These are phyloP conservation scores for Pyrenochaeta sp. DNA, from an alignment of 2,329 filamentous ascomycete species.

Conservation along the genomic window DNA sequence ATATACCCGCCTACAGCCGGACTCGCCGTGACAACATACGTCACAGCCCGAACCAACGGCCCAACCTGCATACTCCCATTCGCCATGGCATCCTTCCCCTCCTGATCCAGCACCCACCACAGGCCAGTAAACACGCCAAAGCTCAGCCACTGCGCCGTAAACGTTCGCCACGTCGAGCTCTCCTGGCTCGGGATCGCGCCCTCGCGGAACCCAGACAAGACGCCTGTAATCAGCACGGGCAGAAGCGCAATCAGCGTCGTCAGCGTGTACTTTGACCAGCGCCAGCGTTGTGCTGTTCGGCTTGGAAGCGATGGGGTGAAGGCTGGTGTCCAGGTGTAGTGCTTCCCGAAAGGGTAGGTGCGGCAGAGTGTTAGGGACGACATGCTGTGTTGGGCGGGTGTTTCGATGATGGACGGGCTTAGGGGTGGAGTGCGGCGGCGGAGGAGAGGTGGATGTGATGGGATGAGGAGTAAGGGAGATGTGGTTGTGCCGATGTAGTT, in stretches of 20 bases:
- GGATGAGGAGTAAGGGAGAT: conserved; percentile 17
- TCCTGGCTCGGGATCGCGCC: conserved; percentile 28
- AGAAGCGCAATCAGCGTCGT: conserved; percentile 18
- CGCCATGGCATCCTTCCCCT: conserved; percentile 19
- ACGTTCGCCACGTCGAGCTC: conserved; percentile 26
- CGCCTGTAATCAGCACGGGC: conserved; percentile 32
- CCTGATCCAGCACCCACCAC: conserved; percentile 22
- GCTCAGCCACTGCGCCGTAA: conserved; percentile 33
- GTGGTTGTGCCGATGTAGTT: conserved; percentile 13
- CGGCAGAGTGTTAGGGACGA: background rate
- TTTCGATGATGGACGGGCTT: background rate
- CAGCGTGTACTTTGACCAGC: conserved; percentile 6
- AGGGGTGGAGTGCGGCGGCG: background rate
- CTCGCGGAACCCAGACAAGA: conserved; percentile 29
- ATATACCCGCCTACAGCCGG: conserved; percentile 37
- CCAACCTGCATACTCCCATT: conserved; percentile 2
- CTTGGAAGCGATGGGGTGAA: background rate
- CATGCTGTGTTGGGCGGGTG: background rate
- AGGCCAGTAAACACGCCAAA: conserved; percentile 16
- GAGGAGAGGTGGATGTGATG: conserved; percentile 5
- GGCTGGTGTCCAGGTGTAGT: conserved; percentile 1
- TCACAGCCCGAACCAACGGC: background rate
- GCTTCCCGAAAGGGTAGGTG: background rate
- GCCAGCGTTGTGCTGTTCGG: conserved; percentile 3
- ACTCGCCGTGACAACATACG: conserved; percentile 12